Percentiles rank a stretch among this genome's conserved stretches.
phyloP scores from a whole-genome alignment of 2,329 filamentous ascomycete genomes.

The Xylaria arbuscula region DNA sequence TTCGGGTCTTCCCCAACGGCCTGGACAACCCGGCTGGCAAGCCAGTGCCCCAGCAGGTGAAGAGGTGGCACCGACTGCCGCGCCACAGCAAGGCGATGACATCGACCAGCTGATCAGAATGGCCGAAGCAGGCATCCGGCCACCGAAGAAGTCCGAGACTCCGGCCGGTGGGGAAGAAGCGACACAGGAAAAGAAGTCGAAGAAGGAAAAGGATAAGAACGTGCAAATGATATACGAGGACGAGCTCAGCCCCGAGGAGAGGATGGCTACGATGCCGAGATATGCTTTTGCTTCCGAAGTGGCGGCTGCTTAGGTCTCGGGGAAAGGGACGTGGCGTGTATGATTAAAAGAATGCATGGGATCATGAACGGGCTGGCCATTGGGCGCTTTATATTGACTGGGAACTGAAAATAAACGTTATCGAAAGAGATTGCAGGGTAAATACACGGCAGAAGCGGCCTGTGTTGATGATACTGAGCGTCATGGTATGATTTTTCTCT shows the following conservation, averaged over 20 bases:
- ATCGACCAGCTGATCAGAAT: constrained; percentile 74
- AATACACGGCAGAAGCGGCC: neutral
- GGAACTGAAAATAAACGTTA: neutral
- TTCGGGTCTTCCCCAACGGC: constrained; percentile 59
- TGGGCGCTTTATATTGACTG: neutral
- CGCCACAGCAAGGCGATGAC: constrained; percentile 64
- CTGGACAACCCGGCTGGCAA: constrained; percentile 52
- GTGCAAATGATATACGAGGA: constrained; percentile 84
- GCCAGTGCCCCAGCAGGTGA: constrained; percentile 58
- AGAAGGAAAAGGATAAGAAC: constrained; percentile 76
- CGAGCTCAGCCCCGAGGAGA: constrained; percentile 86
- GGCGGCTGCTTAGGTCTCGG: constrained; percentile 27
- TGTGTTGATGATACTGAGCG: neutral
- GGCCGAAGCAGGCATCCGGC: constrained; percentile 70
- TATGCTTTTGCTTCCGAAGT: constrained; percentile 73
- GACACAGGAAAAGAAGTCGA: constrained; percentile 69
- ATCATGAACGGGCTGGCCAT: neutral
- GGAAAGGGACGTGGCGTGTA: constrained; percentile 7
- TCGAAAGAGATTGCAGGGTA: neutral
- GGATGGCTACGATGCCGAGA: constrained; percentile 80
- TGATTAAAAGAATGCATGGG: constrained; percentile 15
- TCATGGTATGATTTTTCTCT: neutral
- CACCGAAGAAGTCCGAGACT: constrained; percentile 54
- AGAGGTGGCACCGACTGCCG: constrained; percentile 59
- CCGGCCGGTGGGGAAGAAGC: constrained; percentile 55